Evolutionary conservation across 1,284 basidiomycete genomes (phyloP).

Genomic region (Singerocomus inundabilis): DNA sequence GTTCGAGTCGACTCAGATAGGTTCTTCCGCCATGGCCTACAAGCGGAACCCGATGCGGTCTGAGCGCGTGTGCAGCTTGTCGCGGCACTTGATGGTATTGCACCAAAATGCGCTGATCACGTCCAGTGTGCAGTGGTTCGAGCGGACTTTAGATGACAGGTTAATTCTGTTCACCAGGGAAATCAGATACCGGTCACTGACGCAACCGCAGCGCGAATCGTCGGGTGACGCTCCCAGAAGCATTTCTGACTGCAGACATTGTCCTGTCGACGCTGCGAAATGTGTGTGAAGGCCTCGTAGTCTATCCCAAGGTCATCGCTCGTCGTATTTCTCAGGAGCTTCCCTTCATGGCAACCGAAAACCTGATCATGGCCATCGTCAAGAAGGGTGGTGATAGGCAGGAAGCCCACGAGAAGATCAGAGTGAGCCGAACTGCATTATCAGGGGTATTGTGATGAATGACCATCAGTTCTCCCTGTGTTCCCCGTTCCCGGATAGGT

Average conservation of each 20-base stretch:
- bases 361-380: slow-evolving; percentile 99
- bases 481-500: slow-evolving; percentile 43
- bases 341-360: slow-evolving; percentile 99
- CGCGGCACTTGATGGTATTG: slow-evolving; percentile 89
- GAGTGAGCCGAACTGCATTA: slow-evolving; percentile 49
- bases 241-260: slow-evolving; percentile 97
- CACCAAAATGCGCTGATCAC: slow-evolving; percentile 96
- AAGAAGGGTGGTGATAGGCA: slow-evolving; percentile 95
- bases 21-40: slow-evolving; percentile 99
- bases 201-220: slow-evolving; percentile 77
- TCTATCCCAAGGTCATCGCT: slow-evolving; percentile 95
- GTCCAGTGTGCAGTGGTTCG: slow-evolving; percentile 92
- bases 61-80: slow-evolving; percentile 94
- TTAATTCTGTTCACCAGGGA: slow-evolving; percentile 29
- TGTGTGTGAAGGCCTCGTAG: slow-evolving; percentile 95
- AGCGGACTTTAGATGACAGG: slow-evolving; percentile 94
- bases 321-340: slow-evolving; percentile 92
- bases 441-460: slow-evolving; percentile 20
- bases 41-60: slow-evolving; percentile 99
- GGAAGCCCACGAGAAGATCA: slow-evolving; percentile 94
- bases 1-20: slow-evolving; percentile 98
- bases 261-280: slow-evolving; percentile 95
- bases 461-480: slow-evolving; percentile 17
- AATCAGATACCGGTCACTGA: slow-evolving; percentile 7
- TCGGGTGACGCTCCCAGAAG: slow-evolving; percentile 93